Conservation (phyloP, 495 filamentous ascomycete species). For the Lophium mytilinum region DNA sequence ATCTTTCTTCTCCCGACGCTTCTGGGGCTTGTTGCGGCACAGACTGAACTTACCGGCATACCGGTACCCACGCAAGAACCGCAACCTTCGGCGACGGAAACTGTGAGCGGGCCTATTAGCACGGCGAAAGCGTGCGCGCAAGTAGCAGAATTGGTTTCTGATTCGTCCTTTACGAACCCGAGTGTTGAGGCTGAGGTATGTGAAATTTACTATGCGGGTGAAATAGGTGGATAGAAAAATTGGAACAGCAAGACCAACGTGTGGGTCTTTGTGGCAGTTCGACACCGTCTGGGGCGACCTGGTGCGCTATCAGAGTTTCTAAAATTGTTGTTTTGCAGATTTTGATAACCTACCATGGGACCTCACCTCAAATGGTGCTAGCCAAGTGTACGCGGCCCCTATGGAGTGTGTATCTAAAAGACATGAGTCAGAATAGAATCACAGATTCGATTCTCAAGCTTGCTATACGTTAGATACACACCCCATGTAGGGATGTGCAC, state of each 20-base stretch:
- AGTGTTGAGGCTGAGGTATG: constrained; percentile 21
- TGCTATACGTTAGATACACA: too few species aligned
- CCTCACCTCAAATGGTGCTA: too few species aligned
- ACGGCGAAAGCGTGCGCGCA: constrained; percentile 17
- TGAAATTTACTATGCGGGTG: neutral
- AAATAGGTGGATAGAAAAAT: neutral
- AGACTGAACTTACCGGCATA: neutral
- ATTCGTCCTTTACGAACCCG: constrained; percentile 1
- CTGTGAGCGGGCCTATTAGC: constrained; percentile 7
- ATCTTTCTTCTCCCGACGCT: too few species aligned
- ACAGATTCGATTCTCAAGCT: too few species aligned
- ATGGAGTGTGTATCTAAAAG: too few species aligned
- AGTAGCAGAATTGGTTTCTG: constrained; percentile 1
- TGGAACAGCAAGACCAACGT: neutral
- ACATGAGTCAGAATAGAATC: too few species aligned
- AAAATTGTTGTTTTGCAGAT: too few species aligned
- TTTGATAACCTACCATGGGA: too few species aligned
- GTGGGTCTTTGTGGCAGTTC: neutral
- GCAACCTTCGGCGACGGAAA: constrained; percentile 11
- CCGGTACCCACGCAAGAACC: neutral
- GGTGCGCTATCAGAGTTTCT: too few species aligned
- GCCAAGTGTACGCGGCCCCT: too few species aligned
- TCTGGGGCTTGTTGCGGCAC: neutral
- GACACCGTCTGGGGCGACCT: too few species aligned
- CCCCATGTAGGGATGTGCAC: too few species aligned